These are phyloP conservation scores for Heterobasidion occidentale DNA, from an alignment of 1,284 basidiomycete genomes.

Conservation along the genomic window DNA sequence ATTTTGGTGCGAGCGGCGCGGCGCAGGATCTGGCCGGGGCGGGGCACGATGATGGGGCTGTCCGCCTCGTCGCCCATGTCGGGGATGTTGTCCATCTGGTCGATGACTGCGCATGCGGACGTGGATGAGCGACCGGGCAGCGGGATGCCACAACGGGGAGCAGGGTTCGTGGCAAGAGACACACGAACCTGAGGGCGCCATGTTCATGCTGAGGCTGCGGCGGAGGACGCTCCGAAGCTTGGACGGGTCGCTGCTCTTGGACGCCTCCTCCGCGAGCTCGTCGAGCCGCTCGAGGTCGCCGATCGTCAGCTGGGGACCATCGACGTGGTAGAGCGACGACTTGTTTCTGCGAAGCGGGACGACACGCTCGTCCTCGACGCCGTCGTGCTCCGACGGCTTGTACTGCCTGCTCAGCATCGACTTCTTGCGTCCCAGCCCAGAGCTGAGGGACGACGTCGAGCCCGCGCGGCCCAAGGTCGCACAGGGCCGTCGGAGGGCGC, in stretches of 20 bases:
- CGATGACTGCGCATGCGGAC: conserved; percentile 40
- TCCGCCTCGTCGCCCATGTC: conserved; percentile 76
- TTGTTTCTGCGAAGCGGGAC: conserved; percentile 65
- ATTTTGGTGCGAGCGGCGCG: conserved; percentile 93
- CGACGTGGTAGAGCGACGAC: conserved; percentile 49
- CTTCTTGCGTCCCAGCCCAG: conserved; percentile 60
- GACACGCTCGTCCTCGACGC: conserved; percentile 53
- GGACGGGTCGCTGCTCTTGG: conserved; percentile 76
- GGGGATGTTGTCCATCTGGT: conserved; percentile 56
- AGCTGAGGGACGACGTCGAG: conserved; percentile 24
- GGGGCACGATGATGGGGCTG: conserved; percentile 82
- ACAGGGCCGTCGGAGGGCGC: conserved; percentile 41
- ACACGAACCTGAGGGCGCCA: conserved; percentile 69
- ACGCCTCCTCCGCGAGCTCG: conserved; percentile 84
- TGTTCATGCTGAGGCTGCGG: conserved; percentile 83
- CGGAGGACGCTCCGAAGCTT: conserved; percentile 78
- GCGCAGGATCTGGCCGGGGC: conserved; percentile 83
- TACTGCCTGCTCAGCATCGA: conserved; percentile 91
- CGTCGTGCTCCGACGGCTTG: conserved; percentile 68
- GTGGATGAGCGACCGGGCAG: background rate
- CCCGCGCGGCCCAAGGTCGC: conserved; percentile 27
- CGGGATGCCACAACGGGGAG: background rate
- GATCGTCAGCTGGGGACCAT: conserved; percentile 77
- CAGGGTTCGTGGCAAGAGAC: conserved; percentile 2
- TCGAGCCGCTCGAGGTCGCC: conserved; percentile 90